Base-by-base conservation (phyloP, 352 stramenopile species). In the Phytophthora hybrid region DNA sequence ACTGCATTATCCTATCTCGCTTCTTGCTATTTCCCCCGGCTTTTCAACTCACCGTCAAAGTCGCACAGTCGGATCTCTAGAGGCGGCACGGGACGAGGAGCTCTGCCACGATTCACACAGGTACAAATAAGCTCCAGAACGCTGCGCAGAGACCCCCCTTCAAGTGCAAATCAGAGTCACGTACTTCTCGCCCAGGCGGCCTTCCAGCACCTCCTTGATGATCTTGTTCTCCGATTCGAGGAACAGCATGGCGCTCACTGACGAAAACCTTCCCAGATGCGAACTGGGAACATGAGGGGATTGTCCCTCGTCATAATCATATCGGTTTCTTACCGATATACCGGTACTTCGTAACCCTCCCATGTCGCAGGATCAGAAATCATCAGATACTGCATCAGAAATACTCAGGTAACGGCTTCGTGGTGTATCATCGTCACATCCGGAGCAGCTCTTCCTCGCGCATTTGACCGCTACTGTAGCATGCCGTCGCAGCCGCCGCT, bases 151-250 rank as follows among this genome's bases (percentile, higher is more conserved):
- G 66, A 34, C 14, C 52, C 16, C 8, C 21, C 26, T 26, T 26
- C 31, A n/a, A 9, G 14, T 26, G 21, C 39, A 11, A 47, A n/a
- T 26, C 34, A 44, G 37, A 32, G 4, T 1, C 34, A 89, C 87
- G 26, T 54, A 96, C 89, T 82, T 90, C 56, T 87, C 84, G 9
- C 88, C 89, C 47, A 96, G 47, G 37, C 88, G 88, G 21, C 82
- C 85, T 60, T 88, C 74, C 9, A 96, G 76, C 54, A 96, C 87
- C 77, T 94, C 88, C 78, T 94, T 93, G 44, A 96, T 85, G 73
- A 96, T 94, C 84, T 96, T 96, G 83, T 94, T 94, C 76, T 95
- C 88, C 65, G 85, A 79, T 74, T 96, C 89, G 31, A 96, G 79
- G 77, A 94, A 94, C 59, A 96, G 76, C 89, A 96, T 96, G 41